These are phyloP conservation scores for Fonsecaea monophora DNA, from an alignment of 2,329 filamentous ascomycete species.

Conservation along the genomic window DNA sequence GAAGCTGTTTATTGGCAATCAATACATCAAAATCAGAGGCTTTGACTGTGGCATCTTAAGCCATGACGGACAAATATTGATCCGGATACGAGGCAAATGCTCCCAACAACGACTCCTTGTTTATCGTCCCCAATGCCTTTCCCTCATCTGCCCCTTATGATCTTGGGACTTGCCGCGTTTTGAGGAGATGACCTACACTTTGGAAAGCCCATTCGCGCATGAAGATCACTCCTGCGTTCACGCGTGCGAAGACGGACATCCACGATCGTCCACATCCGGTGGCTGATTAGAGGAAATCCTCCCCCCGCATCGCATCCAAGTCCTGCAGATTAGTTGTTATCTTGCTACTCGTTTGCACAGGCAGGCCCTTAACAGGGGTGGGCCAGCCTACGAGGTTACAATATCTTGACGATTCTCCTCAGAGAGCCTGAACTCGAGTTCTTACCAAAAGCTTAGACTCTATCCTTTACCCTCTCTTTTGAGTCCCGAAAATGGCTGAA, in stretches of 20 bases:
- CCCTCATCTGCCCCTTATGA: neutral
- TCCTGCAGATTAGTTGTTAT: neutral
- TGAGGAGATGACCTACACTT: neutral
- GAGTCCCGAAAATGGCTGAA: conserved; percentile 5
- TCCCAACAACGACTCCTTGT: neutral
- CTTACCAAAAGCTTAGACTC: neutral
- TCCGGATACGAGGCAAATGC: neutral
- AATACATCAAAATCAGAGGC: no score
- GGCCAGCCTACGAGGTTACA: neutral
- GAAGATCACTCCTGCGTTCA: neutral
- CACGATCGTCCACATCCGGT: neutral
- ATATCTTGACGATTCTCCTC: neutral
- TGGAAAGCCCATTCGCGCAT: neutral
- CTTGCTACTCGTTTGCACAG: neutral
- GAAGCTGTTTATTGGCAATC: no score
- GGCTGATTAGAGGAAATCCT: neutral
- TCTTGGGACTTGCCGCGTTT: neutral
- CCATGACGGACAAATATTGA: neutral
- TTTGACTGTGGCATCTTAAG: no score
- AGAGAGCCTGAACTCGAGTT: neutral
- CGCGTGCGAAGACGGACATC: neutral
- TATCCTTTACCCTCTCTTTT: neutral
- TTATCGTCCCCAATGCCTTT: neutral
- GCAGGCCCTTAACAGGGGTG: neutral
- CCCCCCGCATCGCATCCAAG: neutral